Evolutionary conservation across 1,139 yeast genomes (phyloP).

Genomic region (Nakaseomyces glabratus): DNA sequence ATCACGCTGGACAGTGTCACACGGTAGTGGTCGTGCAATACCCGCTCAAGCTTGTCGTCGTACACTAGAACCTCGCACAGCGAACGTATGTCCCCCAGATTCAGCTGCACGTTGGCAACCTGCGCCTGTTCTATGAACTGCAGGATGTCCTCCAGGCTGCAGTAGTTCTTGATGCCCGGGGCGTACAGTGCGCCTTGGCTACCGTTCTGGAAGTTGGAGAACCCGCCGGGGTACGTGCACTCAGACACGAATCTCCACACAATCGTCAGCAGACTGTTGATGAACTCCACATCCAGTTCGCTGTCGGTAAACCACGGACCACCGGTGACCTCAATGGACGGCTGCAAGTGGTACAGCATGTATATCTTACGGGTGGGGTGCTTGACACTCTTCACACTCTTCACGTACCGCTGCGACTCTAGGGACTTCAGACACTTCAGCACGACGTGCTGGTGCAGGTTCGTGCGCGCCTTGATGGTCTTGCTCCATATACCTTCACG

Average conservation of each 20-base stretch:
- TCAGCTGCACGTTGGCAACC: slow-evolving; percentile 75
- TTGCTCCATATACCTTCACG: slow-evolving; percentile 97
- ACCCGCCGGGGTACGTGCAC: slow-evolving; percentile 67
- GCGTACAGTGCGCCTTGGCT: slow-evolving; percentile 35
- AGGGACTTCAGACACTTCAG: slow-evolving; percentile 73
- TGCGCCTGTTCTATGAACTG: slow-evolving; percentile 67
- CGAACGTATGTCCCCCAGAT: slow-evolving; percentile 62
- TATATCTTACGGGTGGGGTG: slow-evolving; percentile 95
- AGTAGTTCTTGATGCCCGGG: slow-evolving; percentile 52
- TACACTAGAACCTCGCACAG: slow-evolving; percentile 80
- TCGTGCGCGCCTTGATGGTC: slow-evolving; percentile 82
- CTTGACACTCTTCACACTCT: slow-evolving; percentile 84
- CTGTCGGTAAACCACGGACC: slow-evolving; percentile 99
- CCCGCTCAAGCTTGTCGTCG: slow-evolving; percentile 75
- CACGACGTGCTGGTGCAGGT: slow-evolving; percentile 88
- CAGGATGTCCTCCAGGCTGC: slow-evolving; percentile 62
- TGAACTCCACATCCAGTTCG: slow-evolving; percentile 89
- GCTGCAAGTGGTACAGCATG: slow-evolving; percentile 88
- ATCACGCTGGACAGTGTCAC: slow-evolving; percentile 46
- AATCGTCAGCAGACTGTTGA: slow-evolving; percentile 71
- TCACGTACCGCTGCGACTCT: slow-evolving; percentile 78
- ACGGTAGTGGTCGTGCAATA: slow-evolving; percentile 45
- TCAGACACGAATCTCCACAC: slow-evolving; percentile 81
- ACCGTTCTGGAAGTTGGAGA: slow-evolving; percentile 31
- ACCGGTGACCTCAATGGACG: slow-evolving; percentile 92